phyloP scores from a whole-genome alignment of 192 early-diverging fungal species.

The Podila horticola region DNA sequence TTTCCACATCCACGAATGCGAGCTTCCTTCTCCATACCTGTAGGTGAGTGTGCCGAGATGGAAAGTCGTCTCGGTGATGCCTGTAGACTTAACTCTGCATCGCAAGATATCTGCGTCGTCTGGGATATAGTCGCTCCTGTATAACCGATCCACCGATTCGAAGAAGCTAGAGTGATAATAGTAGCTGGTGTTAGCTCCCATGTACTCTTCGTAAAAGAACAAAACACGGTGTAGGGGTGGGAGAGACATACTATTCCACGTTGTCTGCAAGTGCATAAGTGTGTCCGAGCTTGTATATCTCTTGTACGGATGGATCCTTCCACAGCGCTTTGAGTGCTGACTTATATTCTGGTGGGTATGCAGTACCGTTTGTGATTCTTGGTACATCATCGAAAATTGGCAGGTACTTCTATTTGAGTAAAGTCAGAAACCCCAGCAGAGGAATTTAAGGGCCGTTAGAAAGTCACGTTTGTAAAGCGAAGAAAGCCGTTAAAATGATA shows the following conservation, averaged over 20 bases:
- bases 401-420: conserved; percentile 27
- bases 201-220: conserved; percentile 50
- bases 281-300: conserved; percentile 51
- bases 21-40: conserved; percentile 43
- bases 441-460: neutral
- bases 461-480: too few relatives aligned
- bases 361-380: conserved; percentile 28
- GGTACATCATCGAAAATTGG: conserved; percentile 50
- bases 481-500: too few relatives aligned
- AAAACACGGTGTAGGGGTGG: too few relatives aligned
- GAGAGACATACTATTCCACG: conserved; percentile 56
- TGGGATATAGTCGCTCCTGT: conserved; percentile 57
- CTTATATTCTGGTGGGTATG: conserved; percentile 53
- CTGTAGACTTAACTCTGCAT: conserved; percentile 70
- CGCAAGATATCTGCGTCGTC: conserved; percentile 68
- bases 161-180: conserved; percentile 54
- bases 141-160: conserved; percentile 59
- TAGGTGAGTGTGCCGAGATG: conserved; percentile 65
- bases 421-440: neutral
- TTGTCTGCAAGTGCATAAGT: conserved; percentile 64
- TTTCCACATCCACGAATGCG: too few relatives aligned
- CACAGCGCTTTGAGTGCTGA: conserved; percentile 58
- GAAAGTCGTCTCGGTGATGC: conserved; percentile 68
- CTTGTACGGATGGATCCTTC: conserved; percentile 57
- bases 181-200: neutral